These are phyloP conservation scores for Aspergillus oerlinghausenensis DNA, from an alignment of 2,329 filamentous ascomycete genomes.

Conservation along the genomic window DNA sequence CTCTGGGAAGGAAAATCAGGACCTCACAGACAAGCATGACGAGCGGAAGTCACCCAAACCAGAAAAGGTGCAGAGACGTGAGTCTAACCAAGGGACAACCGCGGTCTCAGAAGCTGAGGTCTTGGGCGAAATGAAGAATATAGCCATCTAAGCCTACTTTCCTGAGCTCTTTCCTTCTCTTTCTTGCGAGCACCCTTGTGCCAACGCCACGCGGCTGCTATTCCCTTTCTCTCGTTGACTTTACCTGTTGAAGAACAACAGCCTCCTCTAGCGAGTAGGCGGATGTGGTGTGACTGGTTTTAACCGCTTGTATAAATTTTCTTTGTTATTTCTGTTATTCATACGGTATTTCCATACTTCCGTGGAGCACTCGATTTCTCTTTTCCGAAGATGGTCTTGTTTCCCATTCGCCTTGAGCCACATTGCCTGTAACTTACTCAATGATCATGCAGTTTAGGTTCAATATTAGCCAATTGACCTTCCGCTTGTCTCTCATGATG, in stretches of 20 bases:
- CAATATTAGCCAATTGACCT: background rate
- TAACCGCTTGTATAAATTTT: conserved; percentile 31
- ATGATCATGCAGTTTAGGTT: conserved; percentile 29
- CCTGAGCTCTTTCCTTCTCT: conserved; percentile 3
- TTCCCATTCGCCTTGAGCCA: conserved; percentile 19
- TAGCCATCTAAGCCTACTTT: conserved; percentile 36
- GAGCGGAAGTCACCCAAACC: conserved; percentile 21
- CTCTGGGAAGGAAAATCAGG: conserved; percentile 32
- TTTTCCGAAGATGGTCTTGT: conserved; percentile 17
- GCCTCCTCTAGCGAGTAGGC: conserved; percentile 22
- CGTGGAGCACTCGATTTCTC: conserved; percentile 18
- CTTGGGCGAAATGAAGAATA: conserved; percentile 46
- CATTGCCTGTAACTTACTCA: conserved; percentile 29
- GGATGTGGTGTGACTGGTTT: conserved; percentile 21
- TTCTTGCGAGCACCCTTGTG: background rate
- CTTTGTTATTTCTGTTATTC: conserved; percentile 18
- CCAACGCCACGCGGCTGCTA: conserved; percentile 1
- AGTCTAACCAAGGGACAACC: conserved; percentile 25
- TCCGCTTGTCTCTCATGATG: background rate
- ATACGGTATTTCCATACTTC: conserved; percentile 19
- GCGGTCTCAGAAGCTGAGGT: conserved; percentile 34
- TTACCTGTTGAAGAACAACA: conserved; percentile 14
- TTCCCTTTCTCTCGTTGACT: conserved; percentile 10
- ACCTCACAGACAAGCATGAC: conserved; percentile 16
- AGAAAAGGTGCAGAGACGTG: conserved; percentile 28